These are phyloP conservation scores for Candida anutae DNA, from an alignment of 1,139 yeast genomes.

Conservation along the genomic window DNA sequence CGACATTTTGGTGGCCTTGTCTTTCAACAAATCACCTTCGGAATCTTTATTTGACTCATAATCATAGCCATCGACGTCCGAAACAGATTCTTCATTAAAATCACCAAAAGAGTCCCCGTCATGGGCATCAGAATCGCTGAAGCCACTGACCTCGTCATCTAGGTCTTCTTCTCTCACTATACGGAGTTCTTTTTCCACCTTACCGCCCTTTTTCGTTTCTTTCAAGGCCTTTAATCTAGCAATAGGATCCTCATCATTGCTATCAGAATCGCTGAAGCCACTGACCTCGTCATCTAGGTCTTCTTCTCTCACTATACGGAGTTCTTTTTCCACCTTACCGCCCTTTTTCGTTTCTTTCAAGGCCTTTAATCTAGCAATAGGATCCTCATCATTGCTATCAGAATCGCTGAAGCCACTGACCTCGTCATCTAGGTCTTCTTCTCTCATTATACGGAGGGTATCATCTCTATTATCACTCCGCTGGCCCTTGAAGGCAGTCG, in stretches of 20 bases:
- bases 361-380: constrained; percentile 15
- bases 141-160: constrained; percentile 6
- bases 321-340: background rate
- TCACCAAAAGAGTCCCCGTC: background rate
- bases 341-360: constrained; percentile 8
- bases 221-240: constrained; percentile 11
- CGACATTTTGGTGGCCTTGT: constrained; percentile 8
- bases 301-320: constrained; percentile 1
- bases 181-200: background rate
- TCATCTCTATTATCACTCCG: no score
- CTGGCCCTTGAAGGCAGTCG: no score
- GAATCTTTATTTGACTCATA: constrained; percentile 1
- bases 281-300: constrained; percentile 2
- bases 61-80: constrained; percentile 7
- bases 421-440: constrained; percentile 15
- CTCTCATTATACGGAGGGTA: constrained; percentile 23
- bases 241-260: constrained; percentile 7
- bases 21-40: constrained; percentile 5
- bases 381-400: constrained; percentile 10
- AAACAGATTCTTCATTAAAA: constrained; percentile 3
- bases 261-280: background rate
- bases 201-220: constrained; percentile 2
- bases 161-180: constrained; percentile 1
- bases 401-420: constrained; percentile 4
- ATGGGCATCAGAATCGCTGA: background rate